Evolutionary conservation across 371 early-diverging fungal genomes (phyloP).

Genomic region (Actinomortierella wolfii): DNA sequence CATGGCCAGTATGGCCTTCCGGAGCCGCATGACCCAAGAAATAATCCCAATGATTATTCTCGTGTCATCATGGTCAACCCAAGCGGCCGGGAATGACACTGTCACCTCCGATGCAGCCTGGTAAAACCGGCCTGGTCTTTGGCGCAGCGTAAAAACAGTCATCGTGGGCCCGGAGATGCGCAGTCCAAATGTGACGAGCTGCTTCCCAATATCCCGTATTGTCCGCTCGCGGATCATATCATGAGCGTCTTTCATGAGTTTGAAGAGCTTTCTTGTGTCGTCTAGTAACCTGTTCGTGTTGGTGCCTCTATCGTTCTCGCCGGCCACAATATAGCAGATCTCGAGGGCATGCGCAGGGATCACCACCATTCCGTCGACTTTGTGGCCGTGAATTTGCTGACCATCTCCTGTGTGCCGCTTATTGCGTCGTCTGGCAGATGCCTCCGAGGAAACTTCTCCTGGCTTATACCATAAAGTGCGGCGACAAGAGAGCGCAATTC

Average conservation of each 20-base stretch:
- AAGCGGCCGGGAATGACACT: constrained; percentile 4
- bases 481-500: constrained; percentile 6
- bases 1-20: constrained; percentile 10
- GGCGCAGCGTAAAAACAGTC: constrained; percentile 12
- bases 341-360: constrained; percentile 9
- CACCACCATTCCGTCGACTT: constrained; percentile 19
- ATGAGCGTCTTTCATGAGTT: constrained; percentile 14
- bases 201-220: constrained; percentile 6
- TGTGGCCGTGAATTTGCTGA: constrained; percentile 14
- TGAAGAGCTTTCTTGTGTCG: constrained; percentile 10
- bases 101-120: constrained; percentile 8
- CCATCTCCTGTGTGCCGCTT: constrained; percentile 9
- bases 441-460: constrained; percentile 14
- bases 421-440: constrained; percentile 7
- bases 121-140: constrained; percentile 12
- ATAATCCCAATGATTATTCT: constrained; percentile 8
- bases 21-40: constrained; percentile 6
- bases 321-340: constrained; percentile 12
- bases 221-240: constrained; percentile 17
- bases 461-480: constrained; percentile 11
- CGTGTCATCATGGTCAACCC: too few relatives aligned
- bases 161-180: constrained; percentile 14
- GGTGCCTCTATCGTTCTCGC: constrained; percentile 14
- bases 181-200: constrained; percentile 7
- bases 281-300: constrained; percentile 10